These are phyloP conservation scores for Ormosia semicastrata DNA, from an alignment of 306 rosid genomes.

Conservation along the genomic window DNA sequence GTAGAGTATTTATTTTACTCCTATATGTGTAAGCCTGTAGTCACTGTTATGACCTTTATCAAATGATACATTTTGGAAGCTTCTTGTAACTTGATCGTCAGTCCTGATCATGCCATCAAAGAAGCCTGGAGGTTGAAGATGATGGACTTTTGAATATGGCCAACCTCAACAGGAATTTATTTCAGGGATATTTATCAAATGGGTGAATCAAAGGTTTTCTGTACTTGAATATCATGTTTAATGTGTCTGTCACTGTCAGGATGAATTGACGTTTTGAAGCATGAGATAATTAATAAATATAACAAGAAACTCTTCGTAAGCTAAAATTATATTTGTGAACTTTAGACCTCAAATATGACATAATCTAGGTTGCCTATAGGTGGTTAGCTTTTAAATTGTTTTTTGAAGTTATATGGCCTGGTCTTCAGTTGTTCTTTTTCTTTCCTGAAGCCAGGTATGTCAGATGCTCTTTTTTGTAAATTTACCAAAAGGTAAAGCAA, in stretches of 20 bases:
- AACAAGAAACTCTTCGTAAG: constrained; percentile 13
- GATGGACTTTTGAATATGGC: neutral
- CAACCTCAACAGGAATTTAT: neutral
- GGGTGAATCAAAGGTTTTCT: constrained; percentile 8
- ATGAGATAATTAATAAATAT: constrained; percentile 1
- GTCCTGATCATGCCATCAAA: neutral
- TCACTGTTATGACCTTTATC: constrained; percentile 14
- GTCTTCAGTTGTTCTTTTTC: constrained; percentile 78
- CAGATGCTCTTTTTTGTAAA: constrained; percentile 92
- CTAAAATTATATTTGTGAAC: neutral
- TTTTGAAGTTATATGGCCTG: constrained; percentile 46
- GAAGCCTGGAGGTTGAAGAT: neutral
- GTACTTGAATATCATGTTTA: constrained; percentile 4
- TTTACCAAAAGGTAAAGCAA: constrained; percentile 80
- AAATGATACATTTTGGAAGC: neutral
- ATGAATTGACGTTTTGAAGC: neutral
- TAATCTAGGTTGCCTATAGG: constrained; percentile 18
- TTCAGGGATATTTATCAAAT: neutral
- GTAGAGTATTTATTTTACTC: neutral
- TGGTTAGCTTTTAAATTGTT: constrained; percentile 36
- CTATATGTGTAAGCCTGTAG: neutral
- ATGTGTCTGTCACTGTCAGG: constrained; percentile 8
- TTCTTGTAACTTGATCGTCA: neutral
- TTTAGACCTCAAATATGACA: neutral
- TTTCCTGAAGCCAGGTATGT: constrained; percentile 88